phyloP scores from a whole-genome alignment of 805 yeast genomes.

The Clavispora vitiphila region DNA sequence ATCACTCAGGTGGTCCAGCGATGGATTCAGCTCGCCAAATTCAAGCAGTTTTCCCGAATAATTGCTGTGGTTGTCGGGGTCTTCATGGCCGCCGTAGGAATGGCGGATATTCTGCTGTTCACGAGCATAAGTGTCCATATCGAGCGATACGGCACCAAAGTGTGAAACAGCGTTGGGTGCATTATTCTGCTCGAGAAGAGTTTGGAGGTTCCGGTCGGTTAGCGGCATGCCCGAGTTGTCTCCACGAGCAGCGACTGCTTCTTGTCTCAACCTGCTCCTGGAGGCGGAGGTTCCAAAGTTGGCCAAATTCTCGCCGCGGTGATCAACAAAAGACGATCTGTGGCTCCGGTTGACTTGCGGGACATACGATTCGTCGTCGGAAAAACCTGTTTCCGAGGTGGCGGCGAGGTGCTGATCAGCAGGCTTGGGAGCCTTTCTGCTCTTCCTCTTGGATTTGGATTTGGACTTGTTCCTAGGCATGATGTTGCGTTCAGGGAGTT shows the following conservation, averaged over 20 bases:
- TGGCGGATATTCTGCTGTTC: conserved; percentile 24
- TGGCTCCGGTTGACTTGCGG: neutral
- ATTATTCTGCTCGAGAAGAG: conserved; percentile 17
- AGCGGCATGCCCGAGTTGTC: conserved; percentile 20
- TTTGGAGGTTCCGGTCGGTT: conserved; percentile 34
- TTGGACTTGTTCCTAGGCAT: neutral
- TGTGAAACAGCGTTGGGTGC: conserved; percentile 7
- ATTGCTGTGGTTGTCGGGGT: conserved; percentile 5
- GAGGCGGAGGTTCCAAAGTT: conserved; percentile 27
- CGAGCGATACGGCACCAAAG: conserved; percentile 27
- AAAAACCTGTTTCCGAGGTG: neutral
- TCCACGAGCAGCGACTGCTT: neutral
- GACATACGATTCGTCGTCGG: neutral
- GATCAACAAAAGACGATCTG: conserved; percentile 20
- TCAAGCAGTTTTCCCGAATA: conserved; percentile 20
- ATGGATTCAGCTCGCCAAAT: conserved; percentile 57
- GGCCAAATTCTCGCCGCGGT: conserved; percentile 25
- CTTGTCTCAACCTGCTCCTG: conserved; percentile 13
- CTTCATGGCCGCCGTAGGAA: conserved; percentile 6
- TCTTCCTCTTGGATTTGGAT: conserved; percentile 4
- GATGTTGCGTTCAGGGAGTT: neutral
- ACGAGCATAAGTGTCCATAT: conserved; percentile 35
- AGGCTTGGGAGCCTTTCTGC: conserved; percentile 1
- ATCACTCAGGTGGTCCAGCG: conserved; percentile 55
- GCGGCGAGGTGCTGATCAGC: neutral